Evolutionary conservation across 129 eudicot species (phyloP), one percentile per base, ranked within the genome.

Genomic region (Pittosporum tobira): DNA sequence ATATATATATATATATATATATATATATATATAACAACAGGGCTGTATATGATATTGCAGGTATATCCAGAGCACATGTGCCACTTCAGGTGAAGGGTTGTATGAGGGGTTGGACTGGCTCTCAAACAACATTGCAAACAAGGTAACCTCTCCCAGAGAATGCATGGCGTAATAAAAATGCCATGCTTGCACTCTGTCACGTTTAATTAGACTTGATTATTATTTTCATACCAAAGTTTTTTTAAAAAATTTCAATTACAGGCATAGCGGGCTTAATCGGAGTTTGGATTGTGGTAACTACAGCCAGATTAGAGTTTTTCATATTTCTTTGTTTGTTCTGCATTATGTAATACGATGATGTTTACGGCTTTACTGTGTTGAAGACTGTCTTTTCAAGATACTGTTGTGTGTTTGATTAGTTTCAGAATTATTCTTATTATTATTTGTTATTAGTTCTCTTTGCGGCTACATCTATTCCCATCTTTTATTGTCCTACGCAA

Each of bases 51-150:
- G 37, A 29, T 22, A 23, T 24, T 69, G 71, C 62, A 75, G 80
- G 80, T 69, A 75, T 31, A 75, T 75, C 24, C 80, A 75, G 75
- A 75, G 80, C 63, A 69, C 76, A 24, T 72, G 78, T 26, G 77
- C 75, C 46, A 68, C 78, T 45, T 72, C 72, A 2, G 78, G 74
- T 31, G 71, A 68, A 58, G 80, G 80, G 45, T 55, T 75, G 34
- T 75, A 75, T 14, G 80, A 75, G 44, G 75, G 80, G 26, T 61
- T 75, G 46, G 80, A 75, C 68, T 75, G 80, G 80, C 75, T 75
- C 16, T 75, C 80, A 42, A 75, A 75, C 74, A 75, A 75, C 71
- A 75, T 75, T 30, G 80, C 75, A 22, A 64, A 66, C 66, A 69
- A 75, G 80, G 80, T 69, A 57, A 50, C 20, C 12, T 26, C 19